Percentiles rank a stretch among this genome's conserved stretches.
Conservation (phyloP, 2,329 filamentous ascomycete species). For the Thielaviopsis populi region DNA sequence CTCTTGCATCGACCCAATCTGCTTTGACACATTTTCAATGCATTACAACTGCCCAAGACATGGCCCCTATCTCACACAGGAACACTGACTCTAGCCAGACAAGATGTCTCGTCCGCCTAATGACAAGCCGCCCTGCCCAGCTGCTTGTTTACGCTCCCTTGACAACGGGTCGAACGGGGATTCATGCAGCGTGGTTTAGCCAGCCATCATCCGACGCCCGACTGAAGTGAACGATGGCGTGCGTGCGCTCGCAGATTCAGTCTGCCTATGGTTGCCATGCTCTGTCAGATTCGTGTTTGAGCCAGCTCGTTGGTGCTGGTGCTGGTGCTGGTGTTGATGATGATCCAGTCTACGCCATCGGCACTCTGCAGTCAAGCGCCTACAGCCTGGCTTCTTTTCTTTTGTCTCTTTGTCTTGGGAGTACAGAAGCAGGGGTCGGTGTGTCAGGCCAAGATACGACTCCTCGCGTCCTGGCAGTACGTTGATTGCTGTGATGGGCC, state of each 20-base stretch:
- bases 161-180: no score
- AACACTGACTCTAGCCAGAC: background rate
- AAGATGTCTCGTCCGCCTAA: background rate
- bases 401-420: background rate
- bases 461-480: background rate
- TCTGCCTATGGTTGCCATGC: no score
- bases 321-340: background rate
- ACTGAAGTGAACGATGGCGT: no score
- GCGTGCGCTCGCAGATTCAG: no score
- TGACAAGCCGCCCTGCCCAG: background rate
- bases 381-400: background rate
- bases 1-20: no score
- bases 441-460: background rate
- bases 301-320: background rate
- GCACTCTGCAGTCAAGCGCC: background rate
- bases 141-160: background rate
- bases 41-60: background rate
- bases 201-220: no score
- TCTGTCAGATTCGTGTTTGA: background rate
- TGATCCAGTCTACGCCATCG: background rate
- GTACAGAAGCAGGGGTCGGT: background rate
- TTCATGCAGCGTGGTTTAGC: no score
- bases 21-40: background rate
- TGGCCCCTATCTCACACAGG: background rate
- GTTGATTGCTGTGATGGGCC: background rate